Conservation (phyloP, 768 basidiomycete species). For the Lactifluus subvellereus region DNA sequence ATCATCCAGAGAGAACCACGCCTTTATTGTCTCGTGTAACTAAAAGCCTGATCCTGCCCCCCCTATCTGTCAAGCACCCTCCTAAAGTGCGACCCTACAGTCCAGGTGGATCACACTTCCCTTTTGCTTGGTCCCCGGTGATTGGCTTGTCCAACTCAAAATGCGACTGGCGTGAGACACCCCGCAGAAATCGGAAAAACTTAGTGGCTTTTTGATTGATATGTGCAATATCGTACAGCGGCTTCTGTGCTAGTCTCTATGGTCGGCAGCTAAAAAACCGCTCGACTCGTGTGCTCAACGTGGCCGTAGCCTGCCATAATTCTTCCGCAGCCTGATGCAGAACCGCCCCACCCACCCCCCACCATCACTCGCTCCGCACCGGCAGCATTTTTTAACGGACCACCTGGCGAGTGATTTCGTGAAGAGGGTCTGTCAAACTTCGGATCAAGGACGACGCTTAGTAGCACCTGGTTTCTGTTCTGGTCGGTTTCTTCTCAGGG, state of each 20-base stretch:
- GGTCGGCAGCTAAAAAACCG: background rate
- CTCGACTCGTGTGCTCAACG: slow-evolving; percentile 19
- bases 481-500: background rate
- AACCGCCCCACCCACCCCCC: background rate
- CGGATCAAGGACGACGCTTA: background rate
- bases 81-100: slow-evolving; percentile 1
- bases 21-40: slow-evolving; percentile 12
- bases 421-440: slow-evolving; percentile 2
- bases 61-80: slow-evolving; percentile 18
- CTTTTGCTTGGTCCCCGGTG: background rate
- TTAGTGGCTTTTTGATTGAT: background rate
- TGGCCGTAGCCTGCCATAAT: background rate
- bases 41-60: slow-evolving; percentile 15
- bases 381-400: background rate
- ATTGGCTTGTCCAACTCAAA: background rate
- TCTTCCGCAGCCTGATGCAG: slow-evolving; percentile 6
- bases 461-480: background rate
- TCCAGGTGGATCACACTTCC: background rate
- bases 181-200: background rate
- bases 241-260: slow-evolving; percentile 17
- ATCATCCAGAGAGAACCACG: slow-evolving; percentile 20
- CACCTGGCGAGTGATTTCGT: slow-evolving; percentile 14
- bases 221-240: background rate
- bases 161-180: background rate
- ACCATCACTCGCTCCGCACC: slow-evolving; percentile 4